Conservation (phyloP, 2,329 filamentous ascomycete species). For the Epichloe scottii region DNA sequence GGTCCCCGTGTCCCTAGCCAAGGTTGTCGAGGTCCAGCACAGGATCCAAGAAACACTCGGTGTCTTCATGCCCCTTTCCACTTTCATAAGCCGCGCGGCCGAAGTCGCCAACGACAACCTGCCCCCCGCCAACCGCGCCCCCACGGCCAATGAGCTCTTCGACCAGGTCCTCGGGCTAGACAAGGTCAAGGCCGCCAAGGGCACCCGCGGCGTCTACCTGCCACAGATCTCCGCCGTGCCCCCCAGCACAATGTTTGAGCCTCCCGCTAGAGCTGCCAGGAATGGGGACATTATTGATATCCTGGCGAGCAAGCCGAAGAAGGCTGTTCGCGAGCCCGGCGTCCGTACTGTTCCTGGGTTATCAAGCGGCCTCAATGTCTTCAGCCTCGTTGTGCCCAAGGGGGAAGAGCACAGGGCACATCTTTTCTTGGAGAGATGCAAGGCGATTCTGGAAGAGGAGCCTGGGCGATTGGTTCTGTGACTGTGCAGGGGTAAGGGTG, state of each 20-base stretch:
- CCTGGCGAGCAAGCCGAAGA: conserved; percentile 30
- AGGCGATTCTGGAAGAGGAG: conserved; percentile 68
- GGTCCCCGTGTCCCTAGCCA: conserved; percentile 64
- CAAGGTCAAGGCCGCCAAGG: conserved; percentile 31
- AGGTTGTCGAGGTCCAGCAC: conserved; percentile 69
- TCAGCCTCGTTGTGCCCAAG: conserved; percentile 67
- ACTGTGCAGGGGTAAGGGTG: conserved; percentile 9
- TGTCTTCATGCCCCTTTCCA: conserved; percentile 69
- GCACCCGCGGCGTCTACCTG: conserved; percentile 50
- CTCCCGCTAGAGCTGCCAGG: conserved; percentile 19
- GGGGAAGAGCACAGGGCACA: conserved; percentile 71
- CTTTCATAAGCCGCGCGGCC: conserved; percentile 74
- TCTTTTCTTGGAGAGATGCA: conserved; percentile 76
- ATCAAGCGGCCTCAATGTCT: conserved; percentile 55
- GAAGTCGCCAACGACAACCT: conserved; percentile 82
- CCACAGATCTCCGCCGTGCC: conserved; percentile 55
- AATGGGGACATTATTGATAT: conserved; percentile 71
- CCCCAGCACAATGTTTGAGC: conserved; percentile 28
- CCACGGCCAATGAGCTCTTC: conserved; percentile 73
- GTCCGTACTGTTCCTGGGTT: conserved; percentile 30
- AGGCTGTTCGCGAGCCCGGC: conserved; percentile 12
- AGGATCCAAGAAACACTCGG: conserved; percentile 67
- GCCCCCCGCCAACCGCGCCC: conserved; percentile 49
- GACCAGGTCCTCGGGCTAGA: conserved; percentile 70
- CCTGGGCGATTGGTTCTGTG: conserved; percentile 61